phyloP scores from a whole-genome alignment of 768 basidiomycete genomes.

The Mycena galericulata region DNA sequence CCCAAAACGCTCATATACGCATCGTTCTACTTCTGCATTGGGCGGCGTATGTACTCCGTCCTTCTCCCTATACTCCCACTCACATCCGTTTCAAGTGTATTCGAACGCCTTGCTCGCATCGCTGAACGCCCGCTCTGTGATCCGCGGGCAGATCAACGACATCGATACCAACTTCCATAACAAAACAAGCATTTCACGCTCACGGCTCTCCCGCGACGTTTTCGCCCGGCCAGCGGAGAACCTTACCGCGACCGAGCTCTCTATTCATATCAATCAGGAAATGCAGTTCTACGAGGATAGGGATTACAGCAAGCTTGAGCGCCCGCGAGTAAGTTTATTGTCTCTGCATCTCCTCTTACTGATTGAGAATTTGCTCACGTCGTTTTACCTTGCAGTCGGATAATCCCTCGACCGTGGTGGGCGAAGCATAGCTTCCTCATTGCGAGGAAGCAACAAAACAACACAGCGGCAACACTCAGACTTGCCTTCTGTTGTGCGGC shows the following conservation, averaged over 20 bases:
- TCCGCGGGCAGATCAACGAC: constrained; percentile 29
- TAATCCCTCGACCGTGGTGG: too few relatives aligned
- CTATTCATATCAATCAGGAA: neutral
- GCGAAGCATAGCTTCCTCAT: too few relatives aligned
- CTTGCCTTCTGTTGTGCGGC: too few relatives aligned
- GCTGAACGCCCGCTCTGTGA: constrained; percentile 24
- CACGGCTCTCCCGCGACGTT: neutral
- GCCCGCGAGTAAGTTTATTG: neutral
- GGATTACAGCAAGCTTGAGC: neutral
- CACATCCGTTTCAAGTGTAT: constrained; percentile 35
- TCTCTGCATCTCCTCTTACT: neutral
- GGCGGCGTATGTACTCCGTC: constrained; percentile 39
- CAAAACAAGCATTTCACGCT: neutral
- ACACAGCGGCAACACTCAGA: too few relatives aligned
- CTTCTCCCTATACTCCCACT: neutral
- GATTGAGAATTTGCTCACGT: too few relatives aligned
- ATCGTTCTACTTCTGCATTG: constrained; percentile 46
- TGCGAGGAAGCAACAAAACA: too few relatives aligned
- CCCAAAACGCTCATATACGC: constrained; percentile 47
- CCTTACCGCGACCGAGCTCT: neutral
- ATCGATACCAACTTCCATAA: constrained; percentile 25
- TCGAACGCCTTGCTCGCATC: constrained; percentile 43
- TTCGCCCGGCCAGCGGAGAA: neutral
- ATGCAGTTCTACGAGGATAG: neutral
- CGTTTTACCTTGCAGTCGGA: too few relatives aligned